Evolutionary conservation across 2,329 filamentous ascomycete genomes (phyloP), one percentile per base, ranked within the genome.

Genomic region (Alternaria longipes): DNA sequence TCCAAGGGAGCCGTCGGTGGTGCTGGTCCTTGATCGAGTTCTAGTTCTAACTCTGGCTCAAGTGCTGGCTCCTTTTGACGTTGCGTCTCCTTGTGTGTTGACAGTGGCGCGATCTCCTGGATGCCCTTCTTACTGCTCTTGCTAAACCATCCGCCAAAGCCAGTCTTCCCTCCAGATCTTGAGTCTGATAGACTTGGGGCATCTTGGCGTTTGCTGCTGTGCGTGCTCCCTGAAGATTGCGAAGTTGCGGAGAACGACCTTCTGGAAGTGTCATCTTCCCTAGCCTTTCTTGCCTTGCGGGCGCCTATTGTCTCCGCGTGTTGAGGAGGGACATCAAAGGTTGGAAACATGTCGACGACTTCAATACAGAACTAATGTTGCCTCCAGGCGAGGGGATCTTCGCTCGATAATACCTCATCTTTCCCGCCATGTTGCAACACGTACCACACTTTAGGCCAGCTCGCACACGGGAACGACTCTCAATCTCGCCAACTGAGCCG

Each of bases 221-320:
- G 50, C n/a, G 54, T 52, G 55, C 69, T 71, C 16, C 64, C 66
- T 14, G 70, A 73, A 3, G 69, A 73, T 36, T 67, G 65, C 26
- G 70, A 71, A 26, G 68, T 67, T 18, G 69, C 55, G 30, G 70
- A 64, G 1, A 66, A 71, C 0, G 67, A 60, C n/a, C 66, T 60
- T 24, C 64, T 64, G 34, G 63, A 59, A 22, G 56, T 60, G 8
- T 67, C 67, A 18, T 69, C 64, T 51, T 72, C 65, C 51, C 60
- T 70, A 34, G 65, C 69, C 50, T 54, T 67, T 47, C 70, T 66
- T 20, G 65, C 59, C 56, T 70, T 73, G 55, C 70, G 67, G 32
- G 68, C 69, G 26, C 70, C 66, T 30, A 72, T 64, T 4, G 70
- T 73, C 62, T 73, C 70, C 12, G 70, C 66, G 47, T 73, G 69